These are phyloP conservation scores for Cladosporium sp. DNA, from an alignment of 2,329 filamentous ascomycete genomes.

Conservation along the genomic window DNA sequence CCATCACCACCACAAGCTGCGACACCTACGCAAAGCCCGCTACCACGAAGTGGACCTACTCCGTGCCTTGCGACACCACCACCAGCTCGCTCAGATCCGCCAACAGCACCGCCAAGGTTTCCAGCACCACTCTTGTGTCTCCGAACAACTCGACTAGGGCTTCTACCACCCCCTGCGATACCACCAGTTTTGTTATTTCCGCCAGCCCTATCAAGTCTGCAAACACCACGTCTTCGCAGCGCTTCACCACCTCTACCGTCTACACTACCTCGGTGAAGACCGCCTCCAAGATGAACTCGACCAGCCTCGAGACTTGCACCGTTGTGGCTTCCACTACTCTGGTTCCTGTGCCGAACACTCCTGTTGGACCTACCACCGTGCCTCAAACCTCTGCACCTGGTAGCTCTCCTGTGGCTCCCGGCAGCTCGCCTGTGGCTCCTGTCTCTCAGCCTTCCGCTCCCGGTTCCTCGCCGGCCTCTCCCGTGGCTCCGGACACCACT, in stretches of 20 bases:
- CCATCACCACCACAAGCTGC: constrained; percentile 14
- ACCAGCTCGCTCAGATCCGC: not conserved
- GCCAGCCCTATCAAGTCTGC: not conserved
- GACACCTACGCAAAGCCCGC: constrained; percentile 17
- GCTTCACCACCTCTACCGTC: constrained; percentile 6
- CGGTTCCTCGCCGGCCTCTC: not conserved
- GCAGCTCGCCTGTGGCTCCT: not conserved
- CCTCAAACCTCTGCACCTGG: not conserved
- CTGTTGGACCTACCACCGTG: not conserved
- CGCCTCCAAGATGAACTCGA: not conserved
- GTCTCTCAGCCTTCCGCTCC: not conserved
- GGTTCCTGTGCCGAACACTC: not conserved
- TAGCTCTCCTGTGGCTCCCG: not conserved
- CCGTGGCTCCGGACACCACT: constrained; percentile 10
- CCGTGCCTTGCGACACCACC: constrained; percentile 2
- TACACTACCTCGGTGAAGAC: constrained; percentile 6
- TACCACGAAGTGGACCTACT: constrained; percentile 8
- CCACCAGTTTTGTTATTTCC: not conserved
- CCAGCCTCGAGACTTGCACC: not conserved
- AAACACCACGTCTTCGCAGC: not conserved
- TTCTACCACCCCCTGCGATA: not conserved
- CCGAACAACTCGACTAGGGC: not conserved
- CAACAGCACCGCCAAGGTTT: not conserved
- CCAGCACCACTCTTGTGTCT: constrained; percentile 5
- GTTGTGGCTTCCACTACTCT: constrained; percentile 12